Conservation (phyloP, 2,329 filamentous ascomycete genomes). For the Dissoconium aciculare region DNA sequence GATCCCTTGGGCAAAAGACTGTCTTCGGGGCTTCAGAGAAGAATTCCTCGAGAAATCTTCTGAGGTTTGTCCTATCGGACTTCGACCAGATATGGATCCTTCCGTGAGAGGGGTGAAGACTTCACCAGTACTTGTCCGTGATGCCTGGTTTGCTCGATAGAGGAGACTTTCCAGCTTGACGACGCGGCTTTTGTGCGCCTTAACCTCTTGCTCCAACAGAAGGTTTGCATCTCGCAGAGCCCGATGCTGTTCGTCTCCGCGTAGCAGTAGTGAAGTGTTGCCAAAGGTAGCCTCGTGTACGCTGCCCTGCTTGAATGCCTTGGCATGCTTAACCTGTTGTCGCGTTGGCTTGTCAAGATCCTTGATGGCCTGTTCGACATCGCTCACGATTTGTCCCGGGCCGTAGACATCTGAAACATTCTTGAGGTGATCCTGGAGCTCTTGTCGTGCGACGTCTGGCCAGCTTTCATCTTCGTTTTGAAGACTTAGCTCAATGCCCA, state of each 20-base stretch:
- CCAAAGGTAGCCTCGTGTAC: slow-evolving; percentile 80
- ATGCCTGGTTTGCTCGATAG: slow-evolving; percentile 49
- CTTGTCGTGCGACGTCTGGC: slow-evolving; percentile 61
- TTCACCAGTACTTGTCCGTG: slow-evolving; percentile 29
- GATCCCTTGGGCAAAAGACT: slow-evolving; percentile 45
- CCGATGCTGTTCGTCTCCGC: slow-evolving; percentile 70
- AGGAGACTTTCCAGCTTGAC: slow-evolving; percentile 82
- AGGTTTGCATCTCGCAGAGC: slow-evolving; percentile 37
- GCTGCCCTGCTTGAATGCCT: slow-evolving; percentile 93
- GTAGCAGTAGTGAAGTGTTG: slow-evolving; percentile 69
- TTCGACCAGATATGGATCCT: slow-evolving; percentile 11
- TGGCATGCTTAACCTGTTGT: slow-evolving; percentile 72
- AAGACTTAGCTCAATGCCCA: slow-evolving; percentile 73
- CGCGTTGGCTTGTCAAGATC: slow-evolving; percentile 71
- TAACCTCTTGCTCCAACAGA: slow-evolving; percentile 48
- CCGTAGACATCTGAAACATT: slow-evolving; percentile 49
- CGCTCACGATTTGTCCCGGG: slow-evolving; percentile 51
- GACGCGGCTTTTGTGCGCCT: slow-evolving; percentile 82
- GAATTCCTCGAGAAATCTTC: slow-evolving; percentile 15
- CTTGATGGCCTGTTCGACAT: slow-evolving; percentile 60
- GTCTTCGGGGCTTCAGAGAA: slow-evolving; percentile 31
- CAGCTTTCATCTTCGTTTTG: slow-evolving; percentile 65
- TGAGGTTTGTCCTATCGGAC: slow-evolving; percentile 8
- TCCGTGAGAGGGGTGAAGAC: slow-evolving; percentile 21
- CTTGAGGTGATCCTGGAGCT: slow-evolving; percentile 60